Evolutionary conservation across 2,329 filamentous ascomycete species (phyloP), one percentile per base, ranked within the genome.

Genomic region (Trichophyton schoenleinii): DNA sequence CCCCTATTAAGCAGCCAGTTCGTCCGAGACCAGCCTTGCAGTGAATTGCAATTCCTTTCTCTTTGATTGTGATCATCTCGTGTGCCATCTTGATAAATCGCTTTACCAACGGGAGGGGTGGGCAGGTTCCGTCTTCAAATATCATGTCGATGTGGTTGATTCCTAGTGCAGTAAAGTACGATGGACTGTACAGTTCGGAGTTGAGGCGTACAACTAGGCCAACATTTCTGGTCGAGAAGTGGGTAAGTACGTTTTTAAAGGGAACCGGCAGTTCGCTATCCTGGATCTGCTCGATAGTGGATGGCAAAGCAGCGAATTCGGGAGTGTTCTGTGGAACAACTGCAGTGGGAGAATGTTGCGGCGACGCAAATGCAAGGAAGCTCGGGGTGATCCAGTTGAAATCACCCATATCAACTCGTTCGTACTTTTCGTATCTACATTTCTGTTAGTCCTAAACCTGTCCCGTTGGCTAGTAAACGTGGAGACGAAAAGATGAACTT

Each of bases 131-230:
- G 69, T 99, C 94, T 70, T 97, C 94, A 71, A 99, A 99, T 70
- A 99, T 97, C 94, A 99, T 99, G 77, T 99, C 94, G 46, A 97
- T 80, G 72, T 99, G 94, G 69, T 91, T 87, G 70, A 99, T 97
- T 34, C 92, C 92, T 59, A 99, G 80, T 2, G 91, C 89, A 65
- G 92, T 94, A 74, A 99, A 99, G 78, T 92, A 96, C n/a, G 91
- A 91, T 0, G 94, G 89, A 0, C 89, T 95, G 79, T 99, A 99
- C 6, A 99, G 83, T 67, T 91, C 88, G 0, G 91, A 97, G 79
- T 99, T 99, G 65, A 99, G 80, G 48, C 94, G 87, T 48, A 99
- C 94, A 2, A 99, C 92, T 2, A 99, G 81, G 36, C 94, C 94
- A 69, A 99, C 88, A 69, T 95, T 88, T 66, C 89, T 85, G 63